Percentiles rank a stretch among this genome's conserved stretches.
Evolutionary conservation across 2,329 filamentous ascomycete species (phyloP).

Genomic region (Trichoderma sp.): DNA sequence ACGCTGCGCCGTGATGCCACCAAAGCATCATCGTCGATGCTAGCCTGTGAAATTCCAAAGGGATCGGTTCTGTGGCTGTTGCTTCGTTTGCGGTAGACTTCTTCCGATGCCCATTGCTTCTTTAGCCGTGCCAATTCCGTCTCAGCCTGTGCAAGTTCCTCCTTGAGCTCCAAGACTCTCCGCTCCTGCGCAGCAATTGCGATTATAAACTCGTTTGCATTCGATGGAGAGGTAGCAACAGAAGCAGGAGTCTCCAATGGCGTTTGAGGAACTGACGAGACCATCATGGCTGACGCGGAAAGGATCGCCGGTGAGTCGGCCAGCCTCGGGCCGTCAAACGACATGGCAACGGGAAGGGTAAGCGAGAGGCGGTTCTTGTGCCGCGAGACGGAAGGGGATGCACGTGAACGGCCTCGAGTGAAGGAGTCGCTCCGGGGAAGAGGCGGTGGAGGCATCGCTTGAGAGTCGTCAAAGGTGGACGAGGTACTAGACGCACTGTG

Average conservation of each 20-base stretch:
- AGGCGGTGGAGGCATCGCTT: conserved; percentile 38
- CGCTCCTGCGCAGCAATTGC: conserved; percentile 91
- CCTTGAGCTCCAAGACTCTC: conserved; percentile 82
- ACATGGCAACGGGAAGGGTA: conserved; percentile 58
- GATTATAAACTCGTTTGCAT: conserved; percentile 71
- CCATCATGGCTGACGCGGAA: conserved; percentile 39
- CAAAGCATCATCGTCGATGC: conserved; percentile 32
- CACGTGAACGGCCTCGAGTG: conserved; percentile 47
- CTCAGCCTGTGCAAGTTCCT: conserved; percentile 85
- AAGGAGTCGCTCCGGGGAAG: conserved; percentile 21
- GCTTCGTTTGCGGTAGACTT: conserved; percentile 71
- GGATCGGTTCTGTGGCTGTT: conserved; percentile 28
- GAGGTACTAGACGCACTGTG: conserved; percentile 11
- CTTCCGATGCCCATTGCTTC: conserved; percentile 75
- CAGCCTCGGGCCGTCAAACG: conserved; percentile 36
- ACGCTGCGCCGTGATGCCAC: conserved; percentile 40
- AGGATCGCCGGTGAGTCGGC: conserved; percentile 44
- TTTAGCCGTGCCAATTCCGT: conserved; percentile 73
- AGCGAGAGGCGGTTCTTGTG: conserved; percentile 58
- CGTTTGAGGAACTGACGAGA: conserved; percentile 48
- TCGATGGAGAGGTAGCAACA: conserved; percentile 43
- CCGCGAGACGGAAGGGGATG: conserved; percentile 52
- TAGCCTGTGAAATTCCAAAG: conserved; percentile 5
- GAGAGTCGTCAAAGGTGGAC: conserved; percentile 12
- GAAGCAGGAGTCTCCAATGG: conserved; percentile 44